Evolutionary conservation across 371 early-diverging fungal species (phyloP), one percentile per base, ranked within the genome.

Genomic region (Lichtheimia corymbifera): DNA sequence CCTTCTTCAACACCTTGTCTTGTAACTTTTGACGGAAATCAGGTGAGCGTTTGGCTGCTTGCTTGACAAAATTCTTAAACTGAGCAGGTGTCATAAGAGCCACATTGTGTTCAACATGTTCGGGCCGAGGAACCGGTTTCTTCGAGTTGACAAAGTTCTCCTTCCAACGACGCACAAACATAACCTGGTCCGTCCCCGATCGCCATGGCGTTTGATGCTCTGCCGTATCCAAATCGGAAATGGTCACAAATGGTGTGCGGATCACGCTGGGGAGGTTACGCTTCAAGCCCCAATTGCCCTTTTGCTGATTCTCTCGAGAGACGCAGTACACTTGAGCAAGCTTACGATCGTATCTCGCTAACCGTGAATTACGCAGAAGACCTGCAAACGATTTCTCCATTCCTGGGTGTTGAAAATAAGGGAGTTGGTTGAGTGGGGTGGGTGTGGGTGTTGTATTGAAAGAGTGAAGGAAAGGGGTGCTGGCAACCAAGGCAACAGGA

Each of bases 271-370:
- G 91, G 50, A 92, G 70, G 61, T 83, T 80, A 27, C 91, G 88
- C 70, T 92, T 92, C 66, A 92, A 61, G n/a, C 92, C 92, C 91
- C 91, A 92, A 61, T 91, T 88, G 43, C 89, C 90, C 18, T 70
- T 72, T 35, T 69, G 58, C 65, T 83, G 82, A 55, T 61, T 60
- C 24, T 70, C 73, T 27, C 60, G 63, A 13, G 80, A 68, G 40
- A 88, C 83, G 24, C 86, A 82, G 72, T 91, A 91, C 58, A 91
- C 88, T 76, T 91, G 92, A 20, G 75, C 67, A 57, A 92, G 77
- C 30, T 66, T 72, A 47, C 84, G 82, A 70, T 91, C 90, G 60
- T 71, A 91, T 40, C 82, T 82, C 5, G 91, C 89, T 50, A 91
- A 76, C 61, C 85, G 83, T 49, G 92, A 92, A 64, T 83, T 78